These are phyloP conservation scores for Scheffersomyces stambukii DNA, from an alignment of 1,139 yeast species.

Conservation along the genomic window DNA sequence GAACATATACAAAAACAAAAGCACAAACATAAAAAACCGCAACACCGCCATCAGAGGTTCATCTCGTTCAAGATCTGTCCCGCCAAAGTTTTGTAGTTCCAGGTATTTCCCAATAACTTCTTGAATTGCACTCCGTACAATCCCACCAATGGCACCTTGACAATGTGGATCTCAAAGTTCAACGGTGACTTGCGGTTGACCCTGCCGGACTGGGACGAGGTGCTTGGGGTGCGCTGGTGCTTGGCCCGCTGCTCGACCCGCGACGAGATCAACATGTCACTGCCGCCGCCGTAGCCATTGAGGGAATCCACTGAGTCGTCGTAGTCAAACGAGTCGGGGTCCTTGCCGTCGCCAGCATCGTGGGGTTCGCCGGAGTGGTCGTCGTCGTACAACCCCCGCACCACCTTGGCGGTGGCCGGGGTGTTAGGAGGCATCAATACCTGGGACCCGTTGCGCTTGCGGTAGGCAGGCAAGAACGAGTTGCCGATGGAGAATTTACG, in stretches of 20 bases:
- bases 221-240: slow-evolving; percentile 27
- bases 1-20: slow-evolving; percentile 1
- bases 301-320: slow-evolving; percentile 65
- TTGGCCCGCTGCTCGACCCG: slow-evolving; percentile 50
- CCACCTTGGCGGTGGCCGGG: slow-evolving; percentile 45
- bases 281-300: slow-evolving; percentile 53
- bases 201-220: slow-evolving; percentile 15
- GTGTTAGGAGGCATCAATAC: slow-evolving; percentile 46
- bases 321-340: slow-evolving; percentile 24
- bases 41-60: slow-evolving; percentile 42
- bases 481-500: slow-evolving; percentile 64
- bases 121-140: slow-evolving; percentile 94
- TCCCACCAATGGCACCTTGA: slow-evolving; percentile 86
- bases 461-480: slow-evolving; percentile 40
- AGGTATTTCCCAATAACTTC: slow-evolving; percentile 88
- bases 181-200: slow-evolving; percentile 45
- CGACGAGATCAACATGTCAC: slow-evolving; percentile 64
- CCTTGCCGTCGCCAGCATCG: slow-evolving; percentile 15
- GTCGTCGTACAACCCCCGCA: slow-evolving; percentile 36
- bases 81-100: slow-evolving; percentile 94
- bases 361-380: slow-evolving; percentile 21
- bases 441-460: slow-evolving; percentile 46
- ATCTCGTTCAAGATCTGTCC: slow-evolving; percentile 78
- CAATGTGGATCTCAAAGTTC: slow-evolving; percentile 88
- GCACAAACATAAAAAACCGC: neutral